These are phyloP conservation scores for Coriaria nepalensis DNA, from an alignment of 306 rosid genomes.

Conservation along the genomic window DNA sequence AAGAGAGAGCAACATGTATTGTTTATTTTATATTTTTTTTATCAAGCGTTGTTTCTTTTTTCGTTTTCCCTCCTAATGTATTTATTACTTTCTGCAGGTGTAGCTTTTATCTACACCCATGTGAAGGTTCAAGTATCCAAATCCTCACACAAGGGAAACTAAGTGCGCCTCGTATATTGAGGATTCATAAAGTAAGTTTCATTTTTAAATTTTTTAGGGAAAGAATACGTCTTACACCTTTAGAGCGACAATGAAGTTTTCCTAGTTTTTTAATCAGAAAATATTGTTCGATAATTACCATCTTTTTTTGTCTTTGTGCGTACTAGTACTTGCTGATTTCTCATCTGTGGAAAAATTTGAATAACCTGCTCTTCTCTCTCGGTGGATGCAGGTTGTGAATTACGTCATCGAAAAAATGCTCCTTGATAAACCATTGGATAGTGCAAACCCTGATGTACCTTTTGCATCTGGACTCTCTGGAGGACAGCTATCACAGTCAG, in stretches of 20 bases:
- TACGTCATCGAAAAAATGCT: conserved; percentile 90
- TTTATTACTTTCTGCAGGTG: conserved; percentile 40
- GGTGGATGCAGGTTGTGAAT: conserved; percentile 57
- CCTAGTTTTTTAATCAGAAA: neutral
- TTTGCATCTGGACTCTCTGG: conserved; percentile 59
- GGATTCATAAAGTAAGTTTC: conserved; percentile 75
- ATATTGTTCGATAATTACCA: neutral
- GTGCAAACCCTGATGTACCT: conserved; percentile 42
- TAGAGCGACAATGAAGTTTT: neutral
- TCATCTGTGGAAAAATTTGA: conserved; percentile 4
- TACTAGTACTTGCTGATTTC: conserved; percentile 2
- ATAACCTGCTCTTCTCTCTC: conserved; percentile 1
- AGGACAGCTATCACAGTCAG: conserved; percentile 36
- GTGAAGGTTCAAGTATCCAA: conserved; percentile 82
- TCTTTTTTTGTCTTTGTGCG: neutral
- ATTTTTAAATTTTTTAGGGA: conserved; percentile 9
- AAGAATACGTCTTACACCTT: too few relatives aligned
- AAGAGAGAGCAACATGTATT: neutral
- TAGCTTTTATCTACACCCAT: conserved; percentile 92
- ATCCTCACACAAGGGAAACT: conserved; percentile 93
- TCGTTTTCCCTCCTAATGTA: neutral
- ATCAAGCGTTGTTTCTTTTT: neutral
- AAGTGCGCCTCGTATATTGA: conserved; percentile 93
- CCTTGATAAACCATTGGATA: conserved; percentile 80
- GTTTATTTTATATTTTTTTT: neutral